Evolutionary conservation across 1,139 yeast species (phyloP), one percentile per base, ranked within the genome.

Genomic region (Ashbya aceris): DNA sequence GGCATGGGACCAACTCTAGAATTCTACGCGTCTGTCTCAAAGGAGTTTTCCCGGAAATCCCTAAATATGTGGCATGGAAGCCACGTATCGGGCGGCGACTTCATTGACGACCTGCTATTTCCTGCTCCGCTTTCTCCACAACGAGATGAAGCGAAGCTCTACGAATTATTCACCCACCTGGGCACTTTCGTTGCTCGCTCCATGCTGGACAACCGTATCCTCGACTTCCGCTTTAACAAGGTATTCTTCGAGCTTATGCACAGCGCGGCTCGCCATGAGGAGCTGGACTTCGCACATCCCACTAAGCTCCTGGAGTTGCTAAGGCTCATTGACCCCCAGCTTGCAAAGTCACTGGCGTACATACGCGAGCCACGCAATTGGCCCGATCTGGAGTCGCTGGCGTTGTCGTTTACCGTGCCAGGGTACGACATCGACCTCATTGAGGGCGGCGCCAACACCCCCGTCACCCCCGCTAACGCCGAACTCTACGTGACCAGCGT

Each of bases 1-100:
- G 98, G 98, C 0, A 66, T 87, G 40, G 98, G 98, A 0, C 98
- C 98, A 2, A 91, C 98, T 0, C 69, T 89, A 48, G 98, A 91
- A 61, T 91, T 91, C 56, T 91, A 86, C 58, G 78, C 96, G 0
- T 68, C 73, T 10, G 91, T 85, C 4, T 86, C 96, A 0, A 76
- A 69, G 47, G 91, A 82, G 47, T 86, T 84, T 57, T 68, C 83
- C 1, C 71, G 67, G 48, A 72, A 70, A 43, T 71, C 70, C 40
- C 63, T 81, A 43, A 64, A 63, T 12, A 66, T 91, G 64, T 91
- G 98, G 98, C 39, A 31, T n/a, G 56, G 53, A 14, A 44, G 44
- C 30, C 44, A 43, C 26, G 46, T 46, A 28, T 52, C 50, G 1
- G 57, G 54, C 12, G 70, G 64, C 11, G 69, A 60, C 3, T 80